Conservation (phyloP, 2,329 filamentous ascomycete species). For the Trichoderma atroviride region DNA sequence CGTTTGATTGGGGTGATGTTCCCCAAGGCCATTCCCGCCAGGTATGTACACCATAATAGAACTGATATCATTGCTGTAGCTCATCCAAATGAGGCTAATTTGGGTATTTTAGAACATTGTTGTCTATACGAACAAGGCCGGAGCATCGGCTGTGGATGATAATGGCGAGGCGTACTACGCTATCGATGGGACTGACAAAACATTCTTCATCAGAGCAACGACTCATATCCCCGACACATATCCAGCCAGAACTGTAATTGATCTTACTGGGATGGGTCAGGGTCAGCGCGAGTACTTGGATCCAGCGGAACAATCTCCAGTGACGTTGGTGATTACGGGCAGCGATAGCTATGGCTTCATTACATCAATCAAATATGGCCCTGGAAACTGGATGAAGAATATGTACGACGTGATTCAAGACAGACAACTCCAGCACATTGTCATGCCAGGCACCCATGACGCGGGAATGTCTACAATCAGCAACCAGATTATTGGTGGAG, state of each 20-base stretch:
- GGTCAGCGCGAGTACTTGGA: conserved; percentile 41
- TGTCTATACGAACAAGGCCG: conserved; percentile 32
- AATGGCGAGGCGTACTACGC: conserved; percentile 40
- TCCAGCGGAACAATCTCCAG: conserved; percentile 36
- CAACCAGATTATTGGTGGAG: conserved; percentile 40
- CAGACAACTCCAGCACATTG: conserved; percentile 48
- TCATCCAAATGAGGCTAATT: no score
- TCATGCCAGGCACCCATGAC: conserved; percentile 54
- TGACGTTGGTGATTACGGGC: conserved; percentile 42
- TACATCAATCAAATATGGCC: conserved; percentile 36
- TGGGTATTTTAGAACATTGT: conserved; percentile 30
- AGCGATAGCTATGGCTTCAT: conserved; percentile 40
- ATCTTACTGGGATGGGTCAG: conserved; percentile 38
- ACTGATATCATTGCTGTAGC: no score
- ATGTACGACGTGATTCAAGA: conserved; percentile 40
- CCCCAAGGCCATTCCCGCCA: conserved; percentile 39
- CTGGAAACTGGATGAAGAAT: conserved; percentile 39
- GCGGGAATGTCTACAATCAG: conserved; percentile 51
- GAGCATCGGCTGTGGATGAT: conserved; percentile 32
- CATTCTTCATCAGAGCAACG: conserved; percentile 37
- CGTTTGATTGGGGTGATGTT: conserved; percentile 40
- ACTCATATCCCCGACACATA: conserved; percentile 37
- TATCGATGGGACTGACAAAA: conserved; percentile 37
- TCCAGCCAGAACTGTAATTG: conserved; percentile 36
- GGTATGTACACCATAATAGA: no score